A percentile compares a stretch with the other conserved stretches of the same genome.
Evolutionary conservation across 2,329 filamentous ascomycete species (phyloP).

Genomic region (Colletotrichum nymphaeae): DNA sequence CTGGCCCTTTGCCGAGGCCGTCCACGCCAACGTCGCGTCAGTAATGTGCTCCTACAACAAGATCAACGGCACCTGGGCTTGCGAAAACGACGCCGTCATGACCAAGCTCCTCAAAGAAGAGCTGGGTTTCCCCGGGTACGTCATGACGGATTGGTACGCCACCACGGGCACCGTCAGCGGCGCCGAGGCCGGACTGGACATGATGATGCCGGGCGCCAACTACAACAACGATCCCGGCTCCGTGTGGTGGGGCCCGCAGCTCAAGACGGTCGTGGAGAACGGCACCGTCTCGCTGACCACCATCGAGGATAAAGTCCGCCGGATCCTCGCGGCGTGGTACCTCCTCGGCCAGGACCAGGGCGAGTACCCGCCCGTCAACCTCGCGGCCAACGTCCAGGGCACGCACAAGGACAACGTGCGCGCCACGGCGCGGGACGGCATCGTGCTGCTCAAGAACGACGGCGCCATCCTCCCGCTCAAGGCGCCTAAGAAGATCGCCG

Average conservation of each 20-base stretch:
- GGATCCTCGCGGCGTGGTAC: conserved; percentile 74
- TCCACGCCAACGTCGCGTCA: conserved; percentile 72
- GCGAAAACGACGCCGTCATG: conserved; percentile 70
- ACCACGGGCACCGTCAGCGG: conserved; percentile 77
- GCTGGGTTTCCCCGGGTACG: conserved; percentile 77
- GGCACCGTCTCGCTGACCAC: conserved; percentile 68
- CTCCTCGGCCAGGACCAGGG: conserved; percentile 61
- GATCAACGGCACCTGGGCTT: conserved; percentile 76
- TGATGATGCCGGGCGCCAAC: conserved; percentile 82
- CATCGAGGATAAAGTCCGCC: conserved; percentile 74
- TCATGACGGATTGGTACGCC: conserved; percentile 77
- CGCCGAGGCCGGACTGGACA: conserved; percentile 78
- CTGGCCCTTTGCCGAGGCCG: conserved; percentile 77
- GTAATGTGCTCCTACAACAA: conserved; percentile 82
- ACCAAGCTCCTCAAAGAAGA: conserved; percentile 76
- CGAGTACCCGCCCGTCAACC: conserved; percentile 62
- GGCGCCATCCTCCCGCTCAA: conserved; percentile 66
- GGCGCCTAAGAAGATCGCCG: conserved; percentile 62
- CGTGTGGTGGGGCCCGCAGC: conserved; percentile 66
- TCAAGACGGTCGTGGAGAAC: conserved; percentile 65
- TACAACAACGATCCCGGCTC: conserved; percentile 53
- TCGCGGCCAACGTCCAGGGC: conserved; percentile 66
- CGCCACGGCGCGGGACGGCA: conserved; percentile 65
- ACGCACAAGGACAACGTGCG: conserved; percentile 73
- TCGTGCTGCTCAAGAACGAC: conserved; percentile 76